Conservation (phyloP, 257 asterid genomes). For the Ajuga chamaepitys region DNA sequence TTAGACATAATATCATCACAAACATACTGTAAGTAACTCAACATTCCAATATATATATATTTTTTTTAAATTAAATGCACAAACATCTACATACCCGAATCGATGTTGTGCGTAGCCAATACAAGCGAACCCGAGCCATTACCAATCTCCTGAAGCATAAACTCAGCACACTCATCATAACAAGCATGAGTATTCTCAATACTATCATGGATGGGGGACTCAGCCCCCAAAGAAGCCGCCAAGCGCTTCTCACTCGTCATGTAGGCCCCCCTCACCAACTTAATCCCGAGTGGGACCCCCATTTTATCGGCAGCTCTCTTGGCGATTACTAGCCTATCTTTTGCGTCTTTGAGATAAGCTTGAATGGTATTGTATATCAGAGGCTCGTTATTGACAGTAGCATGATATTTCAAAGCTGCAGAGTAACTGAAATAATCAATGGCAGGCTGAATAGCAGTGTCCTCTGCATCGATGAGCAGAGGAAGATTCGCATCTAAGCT, state of each 20-base stretch:
- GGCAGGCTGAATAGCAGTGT: constrained; percentile 62
- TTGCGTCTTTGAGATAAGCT: constrained; percentile 64
- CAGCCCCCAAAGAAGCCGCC: constrained; percentile 33
- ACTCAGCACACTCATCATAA: constrained; percentile 48
- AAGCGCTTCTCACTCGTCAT: constrained; percentile 43
- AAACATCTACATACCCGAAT: constrained; percentile 40
- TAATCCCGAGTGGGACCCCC: constrained; percentile 62
- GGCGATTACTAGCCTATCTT: constrained; percentile 42
- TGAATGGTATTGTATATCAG: constrained; percentile 68
- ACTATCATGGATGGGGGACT: constrained; percentile 53
- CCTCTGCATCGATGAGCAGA: constrained; percentile 81
- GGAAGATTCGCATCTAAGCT: constrained; percentile 41
- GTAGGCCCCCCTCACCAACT: constrained; percentile 83
- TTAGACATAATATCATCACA: neutral
- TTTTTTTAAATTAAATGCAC: too few relatives aligned
- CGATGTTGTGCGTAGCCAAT: constrained; percentile 82
- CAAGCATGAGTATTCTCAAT: constrained; percentile 52
- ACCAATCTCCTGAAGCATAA: constrained; percentile 52
- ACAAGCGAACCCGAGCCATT: constrained; percentile 61
- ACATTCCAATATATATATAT: too few relatives aligned
- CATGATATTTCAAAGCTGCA: constrained; percentile 31
- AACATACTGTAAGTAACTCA: neutral
- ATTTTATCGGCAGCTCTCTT: constrained; percentile 48
- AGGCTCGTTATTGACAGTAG: constrained; percentile 32
- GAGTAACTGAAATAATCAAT: constrained; percentile 74